phyloP scores from a whole-genome alignment of 495 filamentous ascomycete genomes.

The Acidiella bohemica region DNA sequence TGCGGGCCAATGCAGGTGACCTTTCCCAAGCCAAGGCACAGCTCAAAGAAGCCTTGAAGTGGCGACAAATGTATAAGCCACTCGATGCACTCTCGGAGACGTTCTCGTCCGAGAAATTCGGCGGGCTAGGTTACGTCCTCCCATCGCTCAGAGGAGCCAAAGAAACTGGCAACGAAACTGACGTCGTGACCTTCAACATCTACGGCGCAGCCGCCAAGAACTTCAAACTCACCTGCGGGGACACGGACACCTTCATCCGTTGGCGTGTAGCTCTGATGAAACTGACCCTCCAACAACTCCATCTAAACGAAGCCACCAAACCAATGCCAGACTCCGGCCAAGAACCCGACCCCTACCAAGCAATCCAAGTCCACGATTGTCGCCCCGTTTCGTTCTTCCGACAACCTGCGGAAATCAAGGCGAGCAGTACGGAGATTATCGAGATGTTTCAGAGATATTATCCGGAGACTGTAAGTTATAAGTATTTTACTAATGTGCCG shows the following conservation, averaged over 20 bases:
- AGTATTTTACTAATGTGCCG: constrained; percentile 89
- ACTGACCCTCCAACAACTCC: constrained; percentile 54
- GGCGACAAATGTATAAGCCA: constrained; percentile 55
- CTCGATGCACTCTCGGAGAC: constrained; percentile 32
- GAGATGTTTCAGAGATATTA: constrained; percentile 58
- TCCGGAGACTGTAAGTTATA: constrained; percentile 74
- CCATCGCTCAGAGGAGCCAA: constrained; percentile 31
- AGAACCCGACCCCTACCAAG: constrained; percentile 63
- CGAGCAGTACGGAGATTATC: constrained; percentile 65
- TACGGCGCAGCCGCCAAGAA: constrained; percentile 64
- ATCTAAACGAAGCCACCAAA: constrained; percentile 47
- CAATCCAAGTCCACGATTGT: constrained; percentile 86
- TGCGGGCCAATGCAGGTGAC: constrained; percentile 73
- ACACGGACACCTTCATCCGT: constrained; percentile 57
- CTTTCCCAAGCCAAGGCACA: constrained; percentile 57
- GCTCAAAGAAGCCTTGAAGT: constrained; percentile 62
- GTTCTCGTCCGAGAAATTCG: constrained; percentile 42
- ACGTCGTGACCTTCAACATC: constrained; percentile 65
- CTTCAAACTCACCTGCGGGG: constrained; percentile 57
- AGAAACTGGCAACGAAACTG: constrained; percentile 31
- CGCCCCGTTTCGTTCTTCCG: constrained; percentile 67
- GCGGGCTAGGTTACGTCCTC: constrained; percentile 42
- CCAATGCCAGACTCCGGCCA: constrained; percentile 57
- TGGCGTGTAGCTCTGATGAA: constrained; percentile 88
- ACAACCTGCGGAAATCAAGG: constrained; percentile 51